Conservation (phyloP, 208 protist species). For the Leishmania tarentolae region DNA sequence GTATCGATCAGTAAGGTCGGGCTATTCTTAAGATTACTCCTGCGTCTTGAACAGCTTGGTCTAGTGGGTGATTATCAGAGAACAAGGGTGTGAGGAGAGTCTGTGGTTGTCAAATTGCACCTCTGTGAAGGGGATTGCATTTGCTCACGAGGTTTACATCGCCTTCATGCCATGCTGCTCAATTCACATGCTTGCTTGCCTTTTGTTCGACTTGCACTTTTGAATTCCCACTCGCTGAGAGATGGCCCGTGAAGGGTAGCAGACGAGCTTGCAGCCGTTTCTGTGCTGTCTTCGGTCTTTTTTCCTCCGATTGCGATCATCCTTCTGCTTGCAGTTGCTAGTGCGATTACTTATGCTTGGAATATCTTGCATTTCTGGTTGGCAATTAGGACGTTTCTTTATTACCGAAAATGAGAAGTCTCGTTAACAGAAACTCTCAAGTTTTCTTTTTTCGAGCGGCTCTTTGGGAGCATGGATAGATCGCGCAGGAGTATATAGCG, state of each 20-base stretch:
- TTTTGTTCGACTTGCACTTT: neutral
- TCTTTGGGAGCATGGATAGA: neutral
- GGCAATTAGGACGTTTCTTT: neutral
- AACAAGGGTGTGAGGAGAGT: no score
- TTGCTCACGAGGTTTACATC: no score
- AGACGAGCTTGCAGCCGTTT: neutral
- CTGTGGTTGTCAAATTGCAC: neutral
- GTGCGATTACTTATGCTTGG: neutral
- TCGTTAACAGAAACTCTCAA: neutral
- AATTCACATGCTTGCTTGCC: neutral
- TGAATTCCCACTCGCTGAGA: neutral
- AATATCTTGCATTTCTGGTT: neutral
- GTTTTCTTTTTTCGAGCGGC: neutral
- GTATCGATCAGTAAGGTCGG: neutral
- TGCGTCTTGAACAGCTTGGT: neutral
- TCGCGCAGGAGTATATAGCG: neutral
- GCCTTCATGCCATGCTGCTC: no score
- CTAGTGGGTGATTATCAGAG: neutral
- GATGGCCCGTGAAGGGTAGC: neutral
- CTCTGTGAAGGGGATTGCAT: neutral
- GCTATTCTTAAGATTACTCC: neutral
- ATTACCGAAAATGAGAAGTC: neutral
- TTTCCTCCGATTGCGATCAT: neutral
- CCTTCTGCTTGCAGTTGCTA: neutral
- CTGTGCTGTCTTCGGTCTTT: no score